Conservation (phyloP, 2,329 filamentous ascomycete genomes). For the Fusarium illudens region DNA sequence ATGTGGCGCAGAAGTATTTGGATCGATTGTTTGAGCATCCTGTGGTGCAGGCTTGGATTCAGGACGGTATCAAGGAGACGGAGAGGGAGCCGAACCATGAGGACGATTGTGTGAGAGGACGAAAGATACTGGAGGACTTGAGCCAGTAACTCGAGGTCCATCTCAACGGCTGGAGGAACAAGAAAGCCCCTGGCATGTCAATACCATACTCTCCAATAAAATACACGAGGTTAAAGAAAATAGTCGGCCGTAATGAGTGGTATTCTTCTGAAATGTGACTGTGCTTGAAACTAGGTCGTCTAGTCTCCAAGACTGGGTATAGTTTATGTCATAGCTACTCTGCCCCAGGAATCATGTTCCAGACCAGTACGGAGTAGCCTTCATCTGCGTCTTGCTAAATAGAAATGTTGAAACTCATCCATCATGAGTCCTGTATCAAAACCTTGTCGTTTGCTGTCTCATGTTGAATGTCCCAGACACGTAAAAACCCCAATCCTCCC, state of each 20-base stretch:
- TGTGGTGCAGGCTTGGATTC: slow-evolving; percentile 51
- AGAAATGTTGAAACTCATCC: not conserved
- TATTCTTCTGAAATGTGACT: not conserved
- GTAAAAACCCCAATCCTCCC: too few species aligned
- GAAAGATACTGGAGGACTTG: slow-evolving; percentile 45
- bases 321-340: not conserved
- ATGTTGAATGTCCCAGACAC: not conserved
- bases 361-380: too few species aligned
- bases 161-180: not conserved
- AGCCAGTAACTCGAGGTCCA: not conserved
- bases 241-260: not conserved
- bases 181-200: not conserved
- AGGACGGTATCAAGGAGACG: slow-evolving; percentile 49
- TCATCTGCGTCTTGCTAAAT: not conserved
- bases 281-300: not conserved
- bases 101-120: slow-evolving; percentile 47
- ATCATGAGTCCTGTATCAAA: not conserved
- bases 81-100: slow-evolving; percentile 50
- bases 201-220: not conserved
- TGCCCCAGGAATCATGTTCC: not conserved
- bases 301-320: not conserved
- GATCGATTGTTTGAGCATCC: slow-evolving; percentile 47
- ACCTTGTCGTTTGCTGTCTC: not conserved
- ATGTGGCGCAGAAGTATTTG: slow-evolving; percentile 45
- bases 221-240: too few species aligned